Evolutionary conservation across 1,139 yeast species (phyloP).

Genomic region (Wickerhamomyces sp.): DNA sequence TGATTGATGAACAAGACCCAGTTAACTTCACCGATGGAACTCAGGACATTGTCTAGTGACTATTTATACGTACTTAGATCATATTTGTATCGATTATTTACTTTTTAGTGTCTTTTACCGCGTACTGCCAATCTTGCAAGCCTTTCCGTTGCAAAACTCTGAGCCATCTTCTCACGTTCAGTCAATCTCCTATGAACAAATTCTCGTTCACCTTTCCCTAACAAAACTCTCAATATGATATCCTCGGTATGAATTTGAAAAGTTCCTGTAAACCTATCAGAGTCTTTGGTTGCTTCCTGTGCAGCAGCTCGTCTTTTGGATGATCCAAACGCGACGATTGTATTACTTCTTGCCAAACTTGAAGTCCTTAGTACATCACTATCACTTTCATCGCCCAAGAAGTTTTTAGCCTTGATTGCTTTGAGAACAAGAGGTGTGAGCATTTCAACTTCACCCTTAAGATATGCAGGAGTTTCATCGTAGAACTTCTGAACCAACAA

Average conservation of each 20-base stretch:
- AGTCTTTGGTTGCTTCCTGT: slow-evolving; percentile 44
- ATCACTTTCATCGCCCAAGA: slow-evolving; percentile 31
- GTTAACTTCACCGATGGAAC: no score
- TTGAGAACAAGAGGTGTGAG: slow-evolving; percentile 49
- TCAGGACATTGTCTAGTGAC: no score
- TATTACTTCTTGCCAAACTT: slow-evolving; percentile 51
- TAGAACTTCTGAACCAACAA: slow-evolving; percentile 64
- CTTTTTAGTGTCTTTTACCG: slow-evolving; percentile 3
- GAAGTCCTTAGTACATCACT: slow-evolving; percentile 28
- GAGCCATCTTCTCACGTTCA: slow-evolving; percentile 59
- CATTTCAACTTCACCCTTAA: slow-evolving; percentile 57
- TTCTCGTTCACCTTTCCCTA: slow-evolving; percentile 38
- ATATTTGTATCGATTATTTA: no score
- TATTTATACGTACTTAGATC: no score
- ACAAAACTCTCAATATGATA: slow-evolving; percentile 56
- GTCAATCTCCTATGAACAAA: slow-evolving; percentile 52
- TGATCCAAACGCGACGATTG: slow-evolving; percentile 73
- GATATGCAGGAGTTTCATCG: slow-evolving; percentile 45
- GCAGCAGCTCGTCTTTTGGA: slow-evolving; percentile 53
- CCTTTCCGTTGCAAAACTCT: slow-evolving; percentile 60
- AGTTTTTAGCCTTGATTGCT: slow-evolving; percentile 38
- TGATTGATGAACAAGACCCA: slow-evolving; percentile 16
- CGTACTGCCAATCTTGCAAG: slow-evolving; percentile 22
- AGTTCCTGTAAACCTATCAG: slow-evolving; percentile 50
- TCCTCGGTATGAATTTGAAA: slow-evolving; percentile 61